Base-by-base conservation (phyloP, 2,329 filamentous ascomycete species). In the Calonectria multiphialidica region DNA sequence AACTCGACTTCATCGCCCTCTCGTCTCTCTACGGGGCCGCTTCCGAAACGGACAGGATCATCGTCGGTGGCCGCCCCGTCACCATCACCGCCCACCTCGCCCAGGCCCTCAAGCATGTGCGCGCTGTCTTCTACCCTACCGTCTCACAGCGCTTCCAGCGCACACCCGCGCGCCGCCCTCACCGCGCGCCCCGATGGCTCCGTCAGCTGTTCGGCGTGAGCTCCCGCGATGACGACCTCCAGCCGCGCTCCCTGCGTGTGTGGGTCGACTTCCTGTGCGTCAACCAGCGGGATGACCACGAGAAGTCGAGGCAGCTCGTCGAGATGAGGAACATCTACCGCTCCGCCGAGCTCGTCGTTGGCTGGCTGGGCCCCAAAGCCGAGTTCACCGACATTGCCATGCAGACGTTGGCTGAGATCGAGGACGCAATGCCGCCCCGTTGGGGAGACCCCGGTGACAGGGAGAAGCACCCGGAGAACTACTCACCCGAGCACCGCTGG, bases 381-480 rank as follows among this genome's bases (percentile, higher is more conserved):
- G 76, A 77, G 42, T 76, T 79, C 18, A 80, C 81, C 2, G 79
- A 81, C 37, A 53, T 74, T 12, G 80, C 75, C 18, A 76, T 82
- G 49, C 67, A 74, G 13, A 72, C 76, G 15, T 76, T 83, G 40
- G 76, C 74, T n/a, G 75, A 78, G 44, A 81, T 79, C 69, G 82
- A 83, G 61, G 76, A 75, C 2, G 79, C 76, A 35, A 83, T 84
- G 73, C 82, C 82, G 9, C 63, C 71, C 28, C 69, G 76, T 62
- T 84, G 81, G 76, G 81, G 82, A 33, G 81, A 83, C 67, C 81
- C 81, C 2, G 81, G 79, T n/a, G 82, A 84, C 68, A 76, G 69
- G 30, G 77, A 80, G 55, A 73, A 74, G 59, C 77, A 83, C 57
- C 82, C 82, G 1, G 79, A 84, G 62, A 73, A 84, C 76, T 84